Evolutionary conservation across 2,329 filamentous ascomycete species (phyloP), one percentile per base, ranked within the genome.

Genomic region (Penicillium sp.): DNA sequence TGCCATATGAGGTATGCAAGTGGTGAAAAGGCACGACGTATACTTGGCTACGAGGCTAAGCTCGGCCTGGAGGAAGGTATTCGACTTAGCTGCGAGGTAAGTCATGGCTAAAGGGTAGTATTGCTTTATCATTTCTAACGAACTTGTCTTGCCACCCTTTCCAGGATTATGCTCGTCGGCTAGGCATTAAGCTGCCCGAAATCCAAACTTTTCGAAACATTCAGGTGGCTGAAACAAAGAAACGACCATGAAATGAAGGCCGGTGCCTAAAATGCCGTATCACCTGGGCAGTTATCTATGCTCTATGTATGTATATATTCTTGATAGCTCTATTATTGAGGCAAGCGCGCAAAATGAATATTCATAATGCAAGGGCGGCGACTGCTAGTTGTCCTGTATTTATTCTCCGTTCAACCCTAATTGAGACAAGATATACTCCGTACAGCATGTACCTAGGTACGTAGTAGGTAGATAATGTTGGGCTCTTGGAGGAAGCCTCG

Each of bases 1-100:
- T 78, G 78, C 57, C 73, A 77, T 40, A 71, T 76, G 48, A 71
- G 80, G 52, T 85, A 84, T 72, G 77, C 79, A 20, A 79, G 74
- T 62, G 79, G 80, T 28, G 67, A 71, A 12, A 83, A 82, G 63
- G 82, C 81, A 42, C 76, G 68, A 59, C 64, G 64, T 49, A 67
- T 85, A 1, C 62, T 85, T 60, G 80, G 81, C 18, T 85, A 84
- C 64, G 65, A 72, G 58, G 76, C 82, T 45, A 70, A 69, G 51
- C 74, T 85, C 11, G 71, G 73, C 2, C 71, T 85, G 52, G 74
- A 78, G 38, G 79, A 83, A 30, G 82, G 77, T 1, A 72, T 84
- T 35, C 71, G 72, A 54, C 64, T 75, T 56, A 78, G 75, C 59
- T 81, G 79, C 63, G 73, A 77, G 60, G 78, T 78, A 68, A 65